phyloP scores from a whole-genome alignment of 306 rosid genomes.

The barrel medic (Medicago truncatula) region MtrunA17r5.0-ANR NC_053045.1:42588501-42589000 shows the following conservation, averaged over 20 bases:
- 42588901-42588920: conserved; percentile 66
- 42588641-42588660: neutral
- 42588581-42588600: neutral
- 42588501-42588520: conserved; percentile 10
- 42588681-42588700: conserved; percentile 25
- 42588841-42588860: conserved; percentile 68
- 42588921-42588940: conserved; percentile 57
- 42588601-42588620: neutral
- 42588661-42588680: neutral
- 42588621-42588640: neutral
- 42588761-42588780: conserved; percentile 76
- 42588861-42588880: conserved; percentile 93
- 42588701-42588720: conserved; percentile 89
- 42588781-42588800: conserved; percentile 79
- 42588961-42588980: conserved; percentile 59
- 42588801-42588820: conserved; percentile 73
- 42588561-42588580: neutral
- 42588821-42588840: conserved; percentile 83
- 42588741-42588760: conserved; percentile 90
- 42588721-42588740: conserved; percentile 84
- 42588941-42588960: conserved; percentile 76
- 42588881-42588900: conserved; percentile 85
- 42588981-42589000: conserved; percentile 79
- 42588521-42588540: neutral
- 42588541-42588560: conserved; percentile 6